These are phyloP conservation scores for Boletus reticulatus DNA, from an alignment of 768 basidiomycete genomes.

Conservation along the genomic window DNA sequence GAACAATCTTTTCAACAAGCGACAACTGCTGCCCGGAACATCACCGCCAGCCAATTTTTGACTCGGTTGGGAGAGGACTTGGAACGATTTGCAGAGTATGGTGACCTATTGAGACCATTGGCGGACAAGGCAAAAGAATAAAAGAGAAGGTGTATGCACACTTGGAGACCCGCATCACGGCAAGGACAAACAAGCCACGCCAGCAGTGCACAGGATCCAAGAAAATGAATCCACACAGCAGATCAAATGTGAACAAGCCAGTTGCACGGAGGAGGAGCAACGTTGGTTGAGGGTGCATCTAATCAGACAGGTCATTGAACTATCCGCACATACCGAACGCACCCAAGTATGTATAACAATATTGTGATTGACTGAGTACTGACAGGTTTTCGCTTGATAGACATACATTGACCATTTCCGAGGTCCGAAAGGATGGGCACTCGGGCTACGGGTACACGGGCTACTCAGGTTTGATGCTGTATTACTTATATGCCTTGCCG, in stretches of 20 bases:
- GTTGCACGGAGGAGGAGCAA: no score
- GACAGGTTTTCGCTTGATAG: background rate
- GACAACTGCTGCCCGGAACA: background rate
- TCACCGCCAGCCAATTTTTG: background rate
- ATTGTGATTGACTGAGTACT: background rate
- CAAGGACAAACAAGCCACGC: no score
- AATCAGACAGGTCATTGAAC: constrained; percentile 18
- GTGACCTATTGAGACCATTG: background rate
- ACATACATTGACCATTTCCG: constrained; percentile 10
- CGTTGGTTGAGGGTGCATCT: constrained; percentile 11
- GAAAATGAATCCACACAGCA: no score
- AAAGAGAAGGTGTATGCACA: background rate
- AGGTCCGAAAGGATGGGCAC: background rate
- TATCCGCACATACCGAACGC: background rate
- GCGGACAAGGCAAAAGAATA: constrained; percentile 1
- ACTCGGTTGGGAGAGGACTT: background rate
- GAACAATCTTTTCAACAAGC: background rate
- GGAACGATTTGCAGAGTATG: background rate
- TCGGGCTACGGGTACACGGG: no score
- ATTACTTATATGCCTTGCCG: background rate
- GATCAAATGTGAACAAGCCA: no score
- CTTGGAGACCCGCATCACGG: background rate
- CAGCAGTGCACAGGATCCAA: no score
- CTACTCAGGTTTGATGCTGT: background rate
- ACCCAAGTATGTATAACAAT: background rate